Evolutionary conservation across 2,329 filamentous ascomycete genomes (phyloP), one percentile per base, ranked within the genome.

Genomic region (Boeremia exigua): DNA sequence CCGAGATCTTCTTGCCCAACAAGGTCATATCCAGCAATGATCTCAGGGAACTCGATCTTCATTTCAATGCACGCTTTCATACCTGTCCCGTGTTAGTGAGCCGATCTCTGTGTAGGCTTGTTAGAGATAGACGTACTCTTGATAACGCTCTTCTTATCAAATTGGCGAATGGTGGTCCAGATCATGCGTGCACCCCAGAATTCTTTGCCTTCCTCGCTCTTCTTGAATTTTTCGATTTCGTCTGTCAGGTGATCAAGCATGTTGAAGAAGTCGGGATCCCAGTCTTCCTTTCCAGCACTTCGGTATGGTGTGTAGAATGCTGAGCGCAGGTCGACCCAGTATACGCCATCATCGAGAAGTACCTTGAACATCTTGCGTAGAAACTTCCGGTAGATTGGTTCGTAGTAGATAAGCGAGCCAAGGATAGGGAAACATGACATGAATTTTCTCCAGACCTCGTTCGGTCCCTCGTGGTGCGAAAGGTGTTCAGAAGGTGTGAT

Each of bases 101-200:
- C 4, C 8, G 2, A n/a, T 8, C 14, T 10, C n/a, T 8, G 6
- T 8, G 19, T 10, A 10, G 8, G 7, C 5, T 19, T 14, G 2
- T 10, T 25, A 11, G 8, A 12, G 27, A 32, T 3, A n/a, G 1
- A 34, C 72, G 37, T 67, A 78, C 86, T 86, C 60, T 92, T 84
- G 17, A 92, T 80, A 42, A 97, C 85, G 12, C 80, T 75, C 43
- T 87, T 86, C 14, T 88, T 88, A 25, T 84, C 81, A 48, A 86
- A 81, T 27, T 78, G 78, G 36, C 93, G 86, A 40, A 93, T 78
- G 1, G 85, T 85, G 0, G 92, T 94, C 91, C 92, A 96, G 63
- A 96, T 96, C 65, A 92, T 85, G 10, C 91, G 84, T 11, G 90
- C 81, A 11, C 92, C 94, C 88, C 92, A 96, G 76, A 98, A 97